These are phyloP conservation scores for Fusarium sp. DNA, from an alignment of 2,329 filamentous ascomycete species.

Conservation along the genomic window DNA sequence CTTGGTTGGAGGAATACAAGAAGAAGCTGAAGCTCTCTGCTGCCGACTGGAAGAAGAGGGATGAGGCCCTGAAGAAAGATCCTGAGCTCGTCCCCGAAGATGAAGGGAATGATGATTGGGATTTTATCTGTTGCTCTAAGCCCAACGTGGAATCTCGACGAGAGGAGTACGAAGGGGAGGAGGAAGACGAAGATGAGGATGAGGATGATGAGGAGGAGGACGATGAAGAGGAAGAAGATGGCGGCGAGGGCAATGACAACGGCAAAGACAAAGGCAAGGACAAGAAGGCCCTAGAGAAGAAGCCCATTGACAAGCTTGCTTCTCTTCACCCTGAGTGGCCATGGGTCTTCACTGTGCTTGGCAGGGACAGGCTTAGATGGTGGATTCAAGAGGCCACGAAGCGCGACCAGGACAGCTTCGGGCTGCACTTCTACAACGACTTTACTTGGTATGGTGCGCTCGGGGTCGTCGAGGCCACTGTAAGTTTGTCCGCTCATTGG, in stretches of 20 bases:
- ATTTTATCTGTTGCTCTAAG: slow-evolving; percentile 33
- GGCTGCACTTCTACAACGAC: slow-evolving; percentile 59
- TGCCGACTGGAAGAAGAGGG: slow-evolving; percentile 35
- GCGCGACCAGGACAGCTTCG: slow-evolving; percentile 52
- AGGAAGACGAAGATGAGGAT: not conserved
- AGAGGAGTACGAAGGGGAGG: not conserved
- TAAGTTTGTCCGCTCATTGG: slow-evolving; percentile 5
- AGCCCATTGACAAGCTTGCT: slow-evolving; percentile 25
- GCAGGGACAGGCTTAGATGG: slow-evolving; percentile 25
- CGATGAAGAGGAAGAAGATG: not conserved
- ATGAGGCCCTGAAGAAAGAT: slow-evolving; percentile 30
- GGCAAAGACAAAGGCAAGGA: not conserved
- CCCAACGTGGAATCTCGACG: not conserved
- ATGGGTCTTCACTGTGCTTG: slow-evolving; percentile 34
- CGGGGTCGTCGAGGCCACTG: slow-evolving; percentile 56
- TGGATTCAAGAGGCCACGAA: slow-evolving; percentile 37
- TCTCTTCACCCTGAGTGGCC: slow-evolving; percentile 32
- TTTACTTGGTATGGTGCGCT: slow-evolving; percentile 53
- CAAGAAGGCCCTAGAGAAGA: not conserved
- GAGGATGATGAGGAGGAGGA: not conserved
- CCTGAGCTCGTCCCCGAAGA: slow-evolving; percentile 6
- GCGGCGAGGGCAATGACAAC: not conserved
- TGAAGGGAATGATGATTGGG: slow-evolving; percentile 34
- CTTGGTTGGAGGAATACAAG: slow-evolving; percentile 37
- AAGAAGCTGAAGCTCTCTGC: slow-evolving; percentile 24